Conservation (phyloP, 208 protist species). For the Trypanosoma platydactyli region DNA sequence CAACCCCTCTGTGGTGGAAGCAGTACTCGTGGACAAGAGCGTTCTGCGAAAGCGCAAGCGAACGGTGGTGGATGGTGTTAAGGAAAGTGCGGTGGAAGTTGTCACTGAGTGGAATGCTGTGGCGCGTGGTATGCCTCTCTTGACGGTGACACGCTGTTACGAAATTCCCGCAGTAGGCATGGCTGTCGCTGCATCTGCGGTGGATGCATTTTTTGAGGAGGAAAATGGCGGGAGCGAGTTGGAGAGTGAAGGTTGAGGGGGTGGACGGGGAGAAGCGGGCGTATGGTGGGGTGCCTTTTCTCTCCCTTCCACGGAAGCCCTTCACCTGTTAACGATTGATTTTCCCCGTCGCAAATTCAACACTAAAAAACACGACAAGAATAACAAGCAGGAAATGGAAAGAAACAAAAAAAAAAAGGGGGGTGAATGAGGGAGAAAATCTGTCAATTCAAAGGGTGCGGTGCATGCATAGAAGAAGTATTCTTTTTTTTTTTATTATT, state of each 20-base stretch:
- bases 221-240: neutral
- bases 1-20: slow-evolving; percentile 61
- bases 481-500: slow-evolving; percentile 6
- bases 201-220: slow-evolving; percentile 69
- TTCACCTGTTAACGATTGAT: neutral
- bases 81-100: slow-evolving; percentile 1
- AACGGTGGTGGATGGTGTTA: slow-evolving; percentile 7
- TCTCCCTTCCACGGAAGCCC: too few species aligned
- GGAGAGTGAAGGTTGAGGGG: neutral
- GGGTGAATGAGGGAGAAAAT: slow-evolving; percentile 2
- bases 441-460: neutral
- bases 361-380: slow-evolving; percentile 6
- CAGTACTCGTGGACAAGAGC: slow-evolving; percentile 53
- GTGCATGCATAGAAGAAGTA: slow-evolving; percentile 2
- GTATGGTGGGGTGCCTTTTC: neutral
- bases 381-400: slow-evolving; percentile 14
- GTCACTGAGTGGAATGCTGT: slow-evolving; percentile 59
- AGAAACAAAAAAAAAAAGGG: slow-evolving; percentile 20
- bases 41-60: neutral
- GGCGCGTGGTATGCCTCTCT: slow-evolving; percentile 50
- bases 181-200: slow-evolving; percentile 31
- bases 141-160: slow-evolving; percentile 62
- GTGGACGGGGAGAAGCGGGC: neutral
- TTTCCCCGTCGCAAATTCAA: neutral
- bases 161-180: slow-evolving; percentile 32